Conservation (phyloP, 257 asterid genomes). For the Echium plantagineum region DNA sequence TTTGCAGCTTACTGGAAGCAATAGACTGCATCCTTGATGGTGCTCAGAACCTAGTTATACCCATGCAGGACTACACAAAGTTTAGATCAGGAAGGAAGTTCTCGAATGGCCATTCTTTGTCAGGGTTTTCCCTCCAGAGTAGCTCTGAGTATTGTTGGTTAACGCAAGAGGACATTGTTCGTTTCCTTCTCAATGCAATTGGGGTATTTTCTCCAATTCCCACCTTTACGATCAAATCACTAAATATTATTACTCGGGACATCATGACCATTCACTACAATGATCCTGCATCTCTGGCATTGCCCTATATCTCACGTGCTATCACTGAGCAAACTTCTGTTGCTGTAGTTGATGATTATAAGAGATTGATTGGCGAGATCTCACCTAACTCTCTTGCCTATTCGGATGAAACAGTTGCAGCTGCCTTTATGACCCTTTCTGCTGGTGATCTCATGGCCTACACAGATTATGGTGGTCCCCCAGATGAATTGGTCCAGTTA, state of each 20-base stretch:
- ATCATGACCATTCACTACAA: conserved; percentile 38
- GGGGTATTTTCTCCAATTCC: conserved; percentile 62
- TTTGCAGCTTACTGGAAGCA: conserved; percentile 57
- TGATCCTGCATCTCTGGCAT: conserved; percentile 50
- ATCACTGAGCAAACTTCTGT: conserved; percentile 45
- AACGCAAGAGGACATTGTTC: conserved; percentile 56
- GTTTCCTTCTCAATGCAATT: conserved; percentile 63
- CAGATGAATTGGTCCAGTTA: conserved; percentile 46
- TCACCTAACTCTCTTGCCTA: conserved; percentile 54
- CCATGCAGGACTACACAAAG: conserved; percentile 31
- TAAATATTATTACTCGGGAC: conserved; percentile 35
- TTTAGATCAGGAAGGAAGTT: conserved; percentile 34
- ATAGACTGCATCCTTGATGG: conserved; percentile 69
- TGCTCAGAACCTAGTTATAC: conserved; percentile 65
- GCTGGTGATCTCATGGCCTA: conserved; percentile 65
- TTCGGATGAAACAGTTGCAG: conserved; percentile 60
- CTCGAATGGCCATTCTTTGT: conserved; percentile 21
- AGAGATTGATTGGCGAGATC: conserved; percentile 59
- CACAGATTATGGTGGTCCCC: conserved; percentile 56
- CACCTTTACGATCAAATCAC: conserved; percentile 38
- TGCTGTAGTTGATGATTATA: conserved; percentile 54
- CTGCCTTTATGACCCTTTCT: conserved; percentile 51
- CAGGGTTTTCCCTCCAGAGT: conserved; percentile 14
- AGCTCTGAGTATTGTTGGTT: conserved; percentile 59
- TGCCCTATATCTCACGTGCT: conserved; percentile 30